Evolutionary conservation across 768 basidiomycete species (phyloP), one percentile per base, ranked within the genome.

Genomic region (Ramaria sp.): DNA sequence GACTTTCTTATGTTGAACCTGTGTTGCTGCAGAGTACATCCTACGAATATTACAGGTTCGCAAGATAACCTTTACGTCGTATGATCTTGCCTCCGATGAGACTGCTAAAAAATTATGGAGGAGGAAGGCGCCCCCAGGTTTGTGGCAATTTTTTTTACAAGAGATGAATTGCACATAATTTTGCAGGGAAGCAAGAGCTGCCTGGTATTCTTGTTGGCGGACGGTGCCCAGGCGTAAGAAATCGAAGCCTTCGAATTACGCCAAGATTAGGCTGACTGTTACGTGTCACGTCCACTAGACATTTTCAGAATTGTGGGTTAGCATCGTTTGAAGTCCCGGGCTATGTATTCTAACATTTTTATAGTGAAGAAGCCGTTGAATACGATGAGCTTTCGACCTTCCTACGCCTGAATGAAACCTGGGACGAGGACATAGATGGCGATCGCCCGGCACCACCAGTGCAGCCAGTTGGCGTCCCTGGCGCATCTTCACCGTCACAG

Each of bases 361-460:
- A 24, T 60, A 91, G 88, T 61, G 91, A 91, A 72, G 86, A 88
- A 63, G 88, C 91, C 7, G 90, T 91, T 33, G 90, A 92, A 69
- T 81, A 77, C 64, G 79, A 73, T 59, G 86, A 88, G 60, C 80
- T 91, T 22, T 80, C 83, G 31, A 70, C 63, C 1, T 91, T 88
- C 70, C 72, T 92, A 33, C 80, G 85, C 13, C 75, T 84, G 20
- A 84, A 85, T 7, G 90, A 92, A 62, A 70, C 72, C 13, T 92
- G 82, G 78, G 72, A 85, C 55, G 71, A 71, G 2, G 68, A 67
- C 7, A 68, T 79, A 50, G 86, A 88, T 39, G 83, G 81, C 59
- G 81, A 82, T 50, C 73, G 72, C n/a, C 76, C 80, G 0, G 68
- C 75, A 2, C 82, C 79, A 5, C 71, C 69, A 27, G 77, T 70